These are phyloP conservation scores for Peziza echinospora DNA, from an alignment of 495 filamentous ascomycete species.

Conservation along the genomic window DNA sequence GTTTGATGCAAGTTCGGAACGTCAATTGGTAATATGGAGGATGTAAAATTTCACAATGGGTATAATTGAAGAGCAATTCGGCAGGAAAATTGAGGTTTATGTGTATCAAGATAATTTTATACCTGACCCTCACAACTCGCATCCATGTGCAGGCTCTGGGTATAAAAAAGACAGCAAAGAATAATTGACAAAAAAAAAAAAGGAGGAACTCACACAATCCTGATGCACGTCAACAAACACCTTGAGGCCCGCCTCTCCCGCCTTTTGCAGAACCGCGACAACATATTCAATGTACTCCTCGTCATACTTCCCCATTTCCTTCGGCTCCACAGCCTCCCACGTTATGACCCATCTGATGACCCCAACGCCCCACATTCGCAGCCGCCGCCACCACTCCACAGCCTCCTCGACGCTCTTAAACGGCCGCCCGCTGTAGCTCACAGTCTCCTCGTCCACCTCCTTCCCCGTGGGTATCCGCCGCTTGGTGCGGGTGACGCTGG, in stretches of 20 bases:
- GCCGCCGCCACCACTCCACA: conserved; percentile 36
- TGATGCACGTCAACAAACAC: conserved; percentile 62
- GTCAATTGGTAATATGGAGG: too few species aligned
- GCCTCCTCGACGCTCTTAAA: conserved; percentile 40
- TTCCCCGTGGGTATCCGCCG: conserved; percentile 30
- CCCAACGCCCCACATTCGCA: conserved; percentile 50
- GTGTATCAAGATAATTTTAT: too few species aligned
- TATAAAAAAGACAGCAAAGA: too few species aligned
- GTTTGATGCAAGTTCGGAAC: too few species aligned
- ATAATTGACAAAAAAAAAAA: too few species aligned
- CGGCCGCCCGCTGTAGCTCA: conserved; percentile 38
- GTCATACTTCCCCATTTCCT: conserved; percentile 37
- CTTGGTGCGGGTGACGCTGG: conserved; percentile 1
- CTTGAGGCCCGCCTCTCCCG: conserved; percentile 46
- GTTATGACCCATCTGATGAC: conserved; percentile 50
- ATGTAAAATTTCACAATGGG: too few species aligned
- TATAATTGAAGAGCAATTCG: too few species aligned
- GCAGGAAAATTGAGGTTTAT: too few species aligned
- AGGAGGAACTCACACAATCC: conserved; percentile 37
- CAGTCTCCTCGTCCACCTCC: conserved; percentile 36
- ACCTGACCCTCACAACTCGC: too few species aligned
- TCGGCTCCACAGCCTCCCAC: conserved; percentile 55
- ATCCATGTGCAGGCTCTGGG: too few species aligned
- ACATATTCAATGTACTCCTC: conserved; percentile 49
- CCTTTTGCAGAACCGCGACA: conserved; percentile 38